phyloP scores from a whole-genome alignment of 257 asterid genomes.

The Solanum bukasovii region DNA sequence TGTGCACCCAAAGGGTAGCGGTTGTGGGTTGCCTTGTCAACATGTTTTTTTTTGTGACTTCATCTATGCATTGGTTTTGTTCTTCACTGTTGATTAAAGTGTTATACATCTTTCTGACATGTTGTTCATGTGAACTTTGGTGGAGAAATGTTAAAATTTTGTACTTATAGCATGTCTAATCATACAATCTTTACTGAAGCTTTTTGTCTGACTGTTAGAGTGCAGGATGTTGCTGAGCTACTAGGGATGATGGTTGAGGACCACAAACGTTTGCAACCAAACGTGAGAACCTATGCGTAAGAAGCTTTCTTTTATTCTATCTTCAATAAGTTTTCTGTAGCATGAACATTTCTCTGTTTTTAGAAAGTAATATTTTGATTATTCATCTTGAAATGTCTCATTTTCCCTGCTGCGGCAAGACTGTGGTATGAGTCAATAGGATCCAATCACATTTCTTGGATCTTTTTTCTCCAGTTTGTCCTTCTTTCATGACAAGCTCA shows the following conservation, averaged over 20 bases:
- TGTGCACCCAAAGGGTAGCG: neutral
- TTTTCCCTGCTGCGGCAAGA: neutral
- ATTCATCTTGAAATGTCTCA: neutral
- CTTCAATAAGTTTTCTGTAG: neutral
- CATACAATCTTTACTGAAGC: conserved; percentile 1
- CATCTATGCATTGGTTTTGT: neutral
- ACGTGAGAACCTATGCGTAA: conserved; percentile 96
- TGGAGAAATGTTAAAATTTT: neutral
- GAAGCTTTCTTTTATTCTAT: conserved; percentile 20
- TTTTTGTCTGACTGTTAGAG: conserved; percentile 39
- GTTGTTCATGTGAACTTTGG: neutral
- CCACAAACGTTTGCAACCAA: conserved; percentile 89
- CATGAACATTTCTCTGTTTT: neutral
- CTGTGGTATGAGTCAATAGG: neutral
- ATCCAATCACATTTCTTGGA: neutral
- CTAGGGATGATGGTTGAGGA: conserved; percentile 99
- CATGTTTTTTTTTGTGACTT: neutral
- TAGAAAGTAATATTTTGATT: neutral
- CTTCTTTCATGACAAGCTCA: neutral
- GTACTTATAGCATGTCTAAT: neutral
- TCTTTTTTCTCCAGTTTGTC: neutral
- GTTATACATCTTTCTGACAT: neutral
- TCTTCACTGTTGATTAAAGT: neutral
- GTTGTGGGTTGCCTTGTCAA: neutral
- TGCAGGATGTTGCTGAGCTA: conserved; percentile 97